phyloP scores from a whole-genome alignment of 148 eudicot genomes.

The Vaccinium myrtillus region DNA sequence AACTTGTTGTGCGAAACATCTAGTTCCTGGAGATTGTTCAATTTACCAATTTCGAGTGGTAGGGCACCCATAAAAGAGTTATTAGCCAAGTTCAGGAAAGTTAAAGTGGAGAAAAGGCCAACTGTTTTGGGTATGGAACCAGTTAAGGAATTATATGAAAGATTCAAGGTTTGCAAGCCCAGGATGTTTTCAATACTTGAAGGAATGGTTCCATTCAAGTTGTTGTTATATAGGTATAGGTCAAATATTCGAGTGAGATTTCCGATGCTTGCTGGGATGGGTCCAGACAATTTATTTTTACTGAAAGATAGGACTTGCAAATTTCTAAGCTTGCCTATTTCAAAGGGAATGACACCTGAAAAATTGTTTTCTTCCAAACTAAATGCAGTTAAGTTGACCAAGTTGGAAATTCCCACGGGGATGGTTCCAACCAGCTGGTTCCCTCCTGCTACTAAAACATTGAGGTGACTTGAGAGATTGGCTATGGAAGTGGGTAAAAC shows the following conservation, averaged over 20 bases:
- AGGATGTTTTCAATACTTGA: not conserved
- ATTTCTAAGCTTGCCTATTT: conserved; percentile 20
- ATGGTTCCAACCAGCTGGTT: not conserved
- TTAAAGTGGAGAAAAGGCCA: not conserved
- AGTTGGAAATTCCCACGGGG: conserved; percentile 11
- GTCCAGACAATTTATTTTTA: not conserved
- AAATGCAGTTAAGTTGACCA: not conserved
- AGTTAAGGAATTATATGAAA: conserved; percentile 15
- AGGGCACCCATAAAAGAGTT: not conserved
- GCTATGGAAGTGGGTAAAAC: conserved; percentile 6
- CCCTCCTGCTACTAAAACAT: not conserved
- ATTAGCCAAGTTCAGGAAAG: not conserved
- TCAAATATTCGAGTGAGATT: conserved; percentile 15
- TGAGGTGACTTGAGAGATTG: conserved; percentile 13
- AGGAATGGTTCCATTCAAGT: conserved; percentile 25
- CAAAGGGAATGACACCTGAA: conserved; percentile 20
- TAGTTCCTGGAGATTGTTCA: not conserved
- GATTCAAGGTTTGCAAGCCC: conserved; percentile 11
- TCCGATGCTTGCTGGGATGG: conserved; percentile 11
- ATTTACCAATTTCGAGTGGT: not conserved
- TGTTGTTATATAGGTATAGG: not conserved
- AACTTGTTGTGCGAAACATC: conserved; percentile 10
- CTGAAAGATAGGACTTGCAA: not conserved
- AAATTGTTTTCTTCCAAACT: not conserved
- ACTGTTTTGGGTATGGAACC: conserved; percentile 19